Percentiles rank a stretch among this genome's conserved stretches.
phyloP scores from a whole-genome alignment of 768 basidiomycete genomes.

The Kwoniella shandongensis region DNA sequence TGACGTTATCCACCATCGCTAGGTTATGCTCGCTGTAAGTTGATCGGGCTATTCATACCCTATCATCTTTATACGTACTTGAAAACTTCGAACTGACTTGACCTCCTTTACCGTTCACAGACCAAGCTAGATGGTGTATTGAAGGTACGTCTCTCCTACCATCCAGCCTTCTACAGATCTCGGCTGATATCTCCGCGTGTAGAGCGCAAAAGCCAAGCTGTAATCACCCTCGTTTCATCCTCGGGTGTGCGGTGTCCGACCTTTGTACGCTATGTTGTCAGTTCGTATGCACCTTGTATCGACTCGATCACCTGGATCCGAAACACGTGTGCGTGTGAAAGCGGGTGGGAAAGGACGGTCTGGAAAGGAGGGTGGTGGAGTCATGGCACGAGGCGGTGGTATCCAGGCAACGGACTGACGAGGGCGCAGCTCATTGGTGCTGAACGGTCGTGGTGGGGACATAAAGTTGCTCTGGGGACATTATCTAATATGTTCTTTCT shows the following conservation, averaged over 20 bases:
- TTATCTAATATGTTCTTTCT: too few relatives aligned
- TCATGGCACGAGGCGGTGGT: too few relatives aligned
- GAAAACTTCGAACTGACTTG: conserved; percentile 11
- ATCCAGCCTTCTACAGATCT: not conserved
- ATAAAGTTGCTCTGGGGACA: too few relatives aligned
- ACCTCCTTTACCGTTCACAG: conserved; percentile 10
- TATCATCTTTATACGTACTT: too few relatives aligned
- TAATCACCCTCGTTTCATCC: conserved; percentile 12
- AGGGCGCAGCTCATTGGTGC: too few relatives aligned
- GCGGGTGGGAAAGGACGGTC: too few relatives aligned
- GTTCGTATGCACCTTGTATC: conserved; percentile 3
- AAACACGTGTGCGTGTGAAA: too few relatives aligned
- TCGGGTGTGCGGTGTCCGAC: too few relatives aligned
- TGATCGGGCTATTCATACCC: not conserved
- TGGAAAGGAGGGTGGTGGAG: too few relatives aligned
- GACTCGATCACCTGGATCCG: conserved; percentile 1
- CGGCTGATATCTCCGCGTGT: not conserved
- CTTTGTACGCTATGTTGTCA: conserved; percentile 10
- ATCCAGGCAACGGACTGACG: too few relatives aligned
- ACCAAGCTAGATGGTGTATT: conserved; percentile 84
- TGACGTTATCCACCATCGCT: not conserved
- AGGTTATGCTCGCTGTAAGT: conserved; percentile 47
- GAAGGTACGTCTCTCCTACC: conserved; percentile 60
- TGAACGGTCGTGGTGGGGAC: too few relatives aligned
- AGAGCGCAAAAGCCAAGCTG: conserved; percentile 50